Evolutionary conservation across 495 filamentous ascomycete genomes (phyloP), one percentile per base, ranked within the genome.

Genomic region (Penicillium riverlandense): DNA sequence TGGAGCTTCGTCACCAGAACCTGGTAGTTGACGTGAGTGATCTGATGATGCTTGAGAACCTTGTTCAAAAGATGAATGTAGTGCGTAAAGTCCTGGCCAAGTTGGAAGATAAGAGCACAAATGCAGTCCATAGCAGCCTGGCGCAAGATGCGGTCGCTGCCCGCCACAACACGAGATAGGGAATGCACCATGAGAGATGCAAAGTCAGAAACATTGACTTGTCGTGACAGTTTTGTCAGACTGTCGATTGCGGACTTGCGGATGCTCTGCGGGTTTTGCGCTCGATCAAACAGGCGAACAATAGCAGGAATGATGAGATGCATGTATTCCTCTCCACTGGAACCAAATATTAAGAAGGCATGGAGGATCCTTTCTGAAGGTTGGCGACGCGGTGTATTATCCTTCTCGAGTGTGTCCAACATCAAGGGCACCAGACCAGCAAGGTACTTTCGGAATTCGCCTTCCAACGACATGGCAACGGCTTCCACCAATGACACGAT

Each of bases 301-400:
- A 99, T 85, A n/a, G 90, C 84, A 7, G 92, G 92, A 31, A 99
- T 90, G 51, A 99, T 97, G 28, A 99, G 75, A 63, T 97, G 92
- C 92, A 99, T 97, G 63, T 97, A 96, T 60, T 96, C 91, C 60
- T 97, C 92, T 11, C 83, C 85, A 55, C 89, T 96, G 11, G 89
- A 82, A n/a, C 94, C 92, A 61, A 99, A 96, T 0, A 99, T 84
- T 33, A 97, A 70, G 56, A 99, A 92, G 2, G 90, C 88, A 63
- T 97, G 94, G 10, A 99, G 74, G 12, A 97, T 88, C 52, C 84
- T 89, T 61, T 95, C 88, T 0, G 86, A 90, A 10, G 91, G 83
- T 38, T 79, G 76, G 13, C 86, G 71, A 52, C 83, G 84, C 2
- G 74, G 73, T 6, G 82, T 80, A n/a, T 62, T 65, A 53, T 96